phyloP scores from a whole-genome alignment of 2,329 filamentous ascomycete species.

The Tolypocladium album region DNA sequence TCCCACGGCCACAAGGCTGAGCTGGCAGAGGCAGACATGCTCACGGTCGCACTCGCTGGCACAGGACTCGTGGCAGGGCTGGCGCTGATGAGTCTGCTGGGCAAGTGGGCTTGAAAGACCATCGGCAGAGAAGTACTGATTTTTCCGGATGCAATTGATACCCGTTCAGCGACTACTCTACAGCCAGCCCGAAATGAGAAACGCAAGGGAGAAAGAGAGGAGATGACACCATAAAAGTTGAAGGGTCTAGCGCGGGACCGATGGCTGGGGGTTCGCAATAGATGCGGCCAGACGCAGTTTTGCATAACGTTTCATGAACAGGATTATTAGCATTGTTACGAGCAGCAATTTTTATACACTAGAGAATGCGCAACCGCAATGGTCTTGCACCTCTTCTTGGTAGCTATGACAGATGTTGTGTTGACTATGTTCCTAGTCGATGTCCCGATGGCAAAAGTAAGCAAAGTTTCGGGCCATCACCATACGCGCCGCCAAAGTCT shows the following conservation, averaged over 20 bases:
- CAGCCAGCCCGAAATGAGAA: neutral
- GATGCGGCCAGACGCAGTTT: neutral
- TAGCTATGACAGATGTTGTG: neutral
- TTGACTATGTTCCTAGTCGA: slow-evolving; percentile 18
- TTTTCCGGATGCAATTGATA: neutral
- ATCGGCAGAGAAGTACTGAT: neutral
- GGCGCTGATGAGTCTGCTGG: slow-evolving; percentile 59
- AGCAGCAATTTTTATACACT: too few species aligned
- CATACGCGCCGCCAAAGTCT: slow-evolving; percentile 24
- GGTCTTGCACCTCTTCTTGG: neutral
- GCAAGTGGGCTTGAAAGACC: slow-evolving; percentile 56
- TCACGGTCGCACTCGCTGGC: slow-evolving; percentile 38
- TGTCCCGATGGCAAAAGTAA: slow-evolving; percentile 10
- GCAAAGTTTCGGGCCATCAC: slow-evolving; percentile 7
- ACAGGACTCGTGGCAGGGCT: slow-evolving; percentile 49
- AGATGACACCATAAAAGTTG: neutral
- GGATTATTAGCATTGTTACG: neutral
- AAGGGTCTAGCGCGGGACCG: neutral
- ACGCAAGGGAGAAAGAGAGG: neutral
- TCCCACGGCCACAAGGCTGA: slow-evolving; percentile 29
- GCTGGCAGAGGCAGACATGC: slow-evolving; percentile 37
- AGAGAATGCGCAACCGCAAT: neutral
- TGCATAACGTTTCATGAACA: neutral
- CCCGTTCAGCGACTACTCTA: neutral
- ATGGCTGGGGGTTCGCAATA: neutral